phyloP scores from a whole-genome alignment of 345 rosid genomes.

The Citrus sinensis region DNA sequence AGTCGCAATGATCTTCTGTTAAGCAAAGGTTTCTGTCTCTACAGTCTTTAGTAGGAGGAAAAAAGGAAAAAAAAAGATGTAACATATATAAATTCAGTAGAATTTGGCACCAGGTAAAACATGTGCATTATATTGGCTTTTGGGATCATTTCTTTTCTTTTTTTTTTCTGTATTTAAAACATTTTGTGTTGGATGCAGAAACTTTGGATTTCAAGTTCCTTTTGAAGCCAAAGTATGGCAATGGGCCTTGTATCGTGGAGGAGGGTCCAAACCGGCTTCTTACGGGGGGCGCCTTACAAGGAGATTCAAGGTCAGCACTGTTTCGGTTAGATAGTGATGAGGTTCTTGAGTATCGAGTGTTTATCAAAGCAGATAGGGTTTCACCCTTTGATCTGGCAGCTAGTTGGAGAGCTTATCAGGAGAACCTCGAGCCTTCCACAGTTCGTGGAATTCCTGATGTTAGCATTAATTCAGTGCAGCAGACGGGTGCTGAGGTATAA shows the following conservation, averaged over 20 bases:
- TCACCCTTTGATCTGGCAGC: conserved; percentile 99
- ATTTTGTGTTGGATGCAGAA: conserved; percentile 39
- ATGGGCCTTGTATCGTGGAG: conserved; percentile 70
- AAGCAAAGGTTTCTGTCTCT: not conserved
- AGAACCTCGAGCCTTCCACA: conserved; percentile 84
- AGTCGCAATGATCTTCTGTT: not conserved
- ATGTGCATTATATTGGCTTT: not conserved
- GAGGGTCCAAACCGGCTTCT: conserved; percentile 83
- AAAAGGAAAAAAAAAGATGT: not conserved
- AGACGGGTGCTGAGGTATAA: conserved; percentile 55
- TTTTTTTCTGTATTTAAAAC: not conserved
- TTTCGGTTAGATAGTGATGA: conserved; percentile 69
- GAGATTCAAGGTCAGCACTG: conserved; percentile 69
- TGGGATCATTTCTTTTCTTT: not conserved
- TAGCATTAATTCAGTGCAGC: conserved; percentile 67
- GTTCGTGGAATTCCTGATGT: conserved; percentile 97
- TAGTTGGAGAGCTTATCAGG: conserved; percentile 97
- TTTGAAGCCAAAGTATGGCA: conserved; percentile 77
- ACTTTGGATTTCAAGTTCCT: conserved; percentile 98
- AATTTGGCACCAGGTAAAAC: not conserved
- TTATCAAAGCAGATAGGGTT: conserved; percentile 81
- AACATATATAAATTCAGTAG: not conserved
- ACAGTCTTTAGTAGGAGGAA: too few species aligned
- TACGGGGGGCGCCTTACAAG: conserved; percentile 70
- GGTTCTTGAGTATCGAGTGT: conserved; percentile 70